A percentile compares a stretch with the other conserved stretches of the same genome.
These are phyloP conservation scores for Mycena vitilis DNA, from an alignment of 768 basidiomycete genomes.

Conservation along the genomic window DNA sequence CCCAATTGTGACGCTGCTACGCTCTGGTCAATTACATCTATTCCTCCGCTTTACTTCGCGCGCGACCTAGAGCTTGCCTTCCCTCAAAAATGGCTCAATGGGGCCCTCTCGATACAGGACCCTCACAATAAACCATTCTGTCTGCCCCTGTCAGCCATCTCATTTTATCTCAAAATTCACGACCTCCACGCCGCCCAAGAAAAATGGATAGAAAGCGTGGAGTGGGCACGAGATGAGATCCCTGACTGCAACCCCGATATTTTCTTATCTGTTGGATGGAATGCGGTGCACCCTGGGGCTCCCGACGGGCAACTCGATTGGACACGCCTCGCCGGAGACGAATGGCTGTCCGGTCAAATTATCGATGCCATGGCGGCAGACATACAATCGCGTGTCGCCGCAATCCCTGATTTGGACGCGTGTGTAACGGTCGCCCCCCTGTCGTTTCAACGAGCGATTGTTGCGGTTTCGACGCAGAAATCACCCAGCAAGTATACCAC, in stretches of 20 bases:
- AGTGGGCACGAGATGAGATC: no score
- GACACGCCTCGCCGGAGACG: conserved; percentile 6
- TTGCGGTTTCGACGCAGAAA: no score
- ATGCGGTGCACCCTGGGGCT: background rate
- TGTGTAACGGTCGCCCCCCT: no score
- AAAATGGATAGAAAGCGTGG: no score
- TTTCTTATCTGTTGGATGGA: background rate
- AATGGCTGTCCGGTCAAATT: background rate
- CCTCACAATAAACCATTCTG: background rate
- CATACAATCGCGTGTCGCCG: background rate
- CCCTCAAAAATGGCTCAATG: conserved; percentile 22
- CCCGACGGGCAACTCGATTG: conserved; percentile 3
- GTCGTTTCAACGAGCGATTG: background rate
- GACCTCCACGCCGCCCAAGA: no score
- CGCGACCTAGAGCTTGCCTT: background rate
- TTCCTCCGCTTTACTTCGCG: background rate
- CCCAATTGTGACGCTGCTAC: background rate
- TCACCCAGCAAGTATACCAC: background rate
- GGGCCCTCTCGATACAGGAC: conserved; percentile 4
- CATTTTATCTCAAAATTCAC: background rate
- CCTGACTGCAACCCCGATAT: no score
- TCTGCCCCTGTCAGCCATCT: background rate
- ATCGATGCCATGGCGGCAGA: no score
- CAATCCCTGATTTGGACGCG: background rate
- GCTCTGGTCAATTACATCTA: background rate